A percentile compares a stretch with the other conserved stretches of the same genome.
Evolutionary conservation across 495 filamentous ascomycete species (phyloP).

Genomic region (Annulohypoxylon bovei): DNA sequence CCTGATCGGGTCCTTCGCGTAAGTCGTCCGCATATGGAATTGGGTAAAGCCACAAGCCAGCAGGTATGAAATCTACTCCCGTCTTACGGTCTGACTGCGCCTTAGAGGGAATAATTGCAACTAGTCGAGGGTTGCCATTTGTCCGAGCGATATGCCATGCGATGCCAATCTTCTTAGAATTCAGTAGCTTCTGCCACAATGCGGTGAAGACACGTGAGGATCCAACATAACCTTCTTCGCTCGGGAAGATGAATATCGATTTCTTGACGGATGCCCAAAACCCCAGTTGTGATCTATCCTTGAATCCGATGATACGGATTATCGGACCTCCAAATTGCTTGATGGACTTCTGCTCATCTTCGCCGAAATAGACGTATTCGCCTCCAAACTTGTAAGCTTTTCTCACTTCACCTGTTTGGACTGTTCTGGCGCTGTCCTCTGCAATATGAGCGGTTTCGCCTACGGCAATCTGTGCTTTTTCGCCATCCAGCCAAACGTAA

Average conservation of each 20-base stretch:
- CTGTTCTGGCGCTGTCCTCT: slow-evolving; percentile 74
- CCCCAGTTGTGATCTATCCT: slow-evolving; percentile 76
- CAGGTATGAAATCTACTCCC: slow-evolving; percentile 75
- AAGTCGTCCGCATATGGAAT: slow-evolving; percentile 94
- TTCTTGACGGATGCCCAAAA: slow-evolving; percentile 88
- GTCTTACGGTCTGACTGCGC: slow-evolving; percentile 69
- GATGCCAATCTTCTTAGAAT: slow-evolving; percentile 78
- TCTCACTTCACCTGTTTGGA: slow-evolving; percentile 83
- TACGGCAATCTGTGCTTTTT: slow-evolving; percentile 80
- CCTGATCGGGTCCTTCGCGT: slow-evolving; percentile 69
- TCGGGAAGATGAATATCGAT: slow-evolving; percentile 92
- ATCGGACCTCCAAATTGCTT: slow-evolving; percentile 79
- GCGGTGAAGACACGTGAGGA: slow-evolving; percentile 93
- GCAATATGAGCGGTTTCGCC: slow-evolving; percentile 76
- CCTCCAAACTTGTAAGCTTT: slow-evolving; percentile 98
- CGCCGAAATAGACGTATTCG: slow-evolving; percentile 84
- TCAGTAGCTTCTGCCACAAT: slow-evolving; percentile 84
- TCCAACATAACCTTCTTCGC: slow-evolving; percentile 87
- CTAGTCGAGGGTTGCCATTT: slow-evolving; percentile 79
- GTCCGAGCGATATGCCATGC: slow-evolving; percentile 89
- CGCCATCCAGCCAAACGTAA: slow-evolving; percentile 86
- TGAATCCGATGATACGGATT: slow-evolving; percentile 95
- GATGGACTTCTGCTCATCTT: slow-evolving; percentile 80
- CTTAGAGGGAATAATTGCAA: slow-evolving; percentile 80
- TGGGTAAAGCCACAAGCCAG: slow-evolving; percentile 88